phyloP scores from a whole-genome alignment of 2,329 filamentous ascomycete species.

The Colletotrichum scovillei region DNA sequence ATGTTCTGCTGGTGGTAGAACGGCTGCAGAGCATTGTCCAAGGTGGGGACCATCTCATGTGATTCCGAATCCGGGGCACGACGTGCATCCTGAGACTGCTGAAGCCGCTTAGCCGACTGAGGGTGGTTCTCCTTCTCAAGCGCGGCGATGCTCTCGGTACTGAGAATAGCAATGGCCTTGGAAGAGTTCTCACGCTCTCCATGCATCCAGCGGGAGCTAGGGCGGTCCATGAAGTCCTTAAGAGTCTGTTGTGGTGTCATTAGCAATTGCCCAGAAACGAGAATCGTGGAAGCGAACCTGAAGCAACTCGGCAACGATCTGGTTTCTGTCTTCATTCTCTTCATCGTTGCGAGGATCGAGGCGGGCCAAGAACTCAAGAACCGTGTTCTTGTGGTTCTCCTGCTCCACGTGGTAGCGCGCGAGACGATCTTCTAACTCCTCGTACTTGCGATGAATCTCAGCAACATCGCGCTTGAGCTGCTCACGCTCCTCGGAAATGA shows the following conservation, averaged over 20 bases:
- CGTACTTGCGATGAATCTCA: constrained; percentile 39
- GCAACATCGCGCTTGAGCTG: constrained; percentile 38
- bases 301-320: constrained; percentile 43
- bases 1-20: constrained; percentile 20
- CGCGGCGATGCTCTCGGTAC: constrained; percentile 29
- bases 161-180: constrained; percentile 21
- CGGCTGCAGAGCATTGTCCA: constrained; percentile 21
- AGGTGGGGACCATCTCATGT: constrained; percentile 6
- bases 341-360: constrained; percentile 24
- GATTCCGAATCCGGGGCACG: not conserved
- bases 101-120: not conserved
- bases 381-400: constrained; percentile 33
- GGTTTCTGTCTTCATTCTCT: constrained; percentile 28
- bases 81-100: not conserved
- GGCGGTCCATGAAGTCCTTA: constrained; percentile 23
- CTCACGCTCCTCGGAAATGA: constrained; percentile 29
- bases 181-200: constrained; percentile 6
- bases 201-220: constrained; percentile 26
- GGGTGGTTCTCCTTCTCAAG: constrained; percentile 23
- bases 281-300: constrained; percentile 11
- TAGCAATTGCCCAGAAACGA: not conserved
- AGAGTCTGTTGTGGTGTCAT: constrained; percentile 6
- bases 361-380: constrained; percentile 31
- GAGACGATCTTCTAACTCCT: constrained; percentile 37
- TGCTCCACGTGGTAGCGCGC: constrained; percentile 33